These are phyloP conservation scores for Suhomyces pyralidae DNA, from an alignment of 805 yeast genomes.

Conservation along the genomic window DNA sequence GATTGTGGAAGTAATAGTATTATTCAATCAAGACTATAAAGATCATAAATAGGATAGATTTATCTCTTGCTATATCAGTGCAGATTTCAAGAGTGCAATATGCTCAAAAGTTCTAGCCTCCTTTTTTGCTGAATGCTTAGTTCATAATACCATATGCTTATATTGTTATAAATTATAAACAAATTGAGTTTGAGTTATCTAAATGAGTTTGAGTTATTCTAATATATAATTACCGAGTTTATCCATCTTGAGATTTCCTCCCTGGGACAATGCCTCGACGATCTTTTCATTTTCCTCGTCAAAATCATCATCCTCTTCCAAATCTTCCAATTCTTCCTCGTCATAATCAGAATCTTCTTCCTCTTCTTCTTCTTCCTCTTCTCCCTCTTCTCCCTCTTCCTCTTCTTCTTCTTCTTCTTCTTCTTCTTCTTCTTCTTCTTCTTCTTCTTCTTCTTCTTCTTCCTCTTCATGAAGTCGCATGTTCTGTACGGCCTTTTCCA, in stretches of 20 bases:
- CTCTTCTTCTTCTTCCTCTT: too few relatives aligned
- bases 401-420: slow-evolving; percentile 41
- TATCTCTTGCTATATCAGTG: too few relatives aligned
- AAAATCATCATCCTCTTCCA: slow-evolving; percentile 34
- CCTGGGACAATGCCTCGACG: slow-evolving; percentile 64
- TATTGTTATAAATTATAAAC: too few relatives aligned
- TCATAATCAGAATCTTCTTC: slow-evolving; percentile 20
- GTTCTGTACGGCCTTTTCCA: slow-evolving; percentile 71
- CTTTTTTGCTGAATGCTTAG: too few relatives aligned
- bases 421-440: slow-evolving; percentile 42
- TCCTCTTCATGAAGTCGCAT: slow-evolving; percentile 50
- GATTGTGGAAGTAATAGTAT: too few relatives aligned
- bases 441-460: slow-evolving; percentile 23
- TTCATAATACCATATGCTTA: too few relatives aligned
- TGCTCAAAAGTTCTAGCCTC: too few relatives aligned
- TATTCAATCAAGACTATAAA: too few relatives aligned
- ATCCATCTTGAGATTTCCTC: slow-evolving; percentile 73
- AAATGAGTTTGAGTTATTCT: too few relatives aligned
- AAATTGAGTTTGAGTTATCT: too few relatives aligned
- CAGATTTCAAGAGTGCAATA: too few relatives aligned
- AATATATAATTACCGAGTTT: slow-evolving; percentile 77
- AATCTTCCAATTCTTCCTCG: slow-evolving; percentile 34
- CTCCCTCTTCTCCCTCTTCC: slow-evolving; percentile 22
- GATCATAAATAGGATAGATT: too few relatives aligned
- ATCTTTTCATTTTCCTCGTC: slow-evolving; percentile 51